These are phyloP conservation scores for Periconia digitata DNA, from an alignment of 2,329 filamentous ascomycete genomes.

Conservation along the genomic window DNA sequence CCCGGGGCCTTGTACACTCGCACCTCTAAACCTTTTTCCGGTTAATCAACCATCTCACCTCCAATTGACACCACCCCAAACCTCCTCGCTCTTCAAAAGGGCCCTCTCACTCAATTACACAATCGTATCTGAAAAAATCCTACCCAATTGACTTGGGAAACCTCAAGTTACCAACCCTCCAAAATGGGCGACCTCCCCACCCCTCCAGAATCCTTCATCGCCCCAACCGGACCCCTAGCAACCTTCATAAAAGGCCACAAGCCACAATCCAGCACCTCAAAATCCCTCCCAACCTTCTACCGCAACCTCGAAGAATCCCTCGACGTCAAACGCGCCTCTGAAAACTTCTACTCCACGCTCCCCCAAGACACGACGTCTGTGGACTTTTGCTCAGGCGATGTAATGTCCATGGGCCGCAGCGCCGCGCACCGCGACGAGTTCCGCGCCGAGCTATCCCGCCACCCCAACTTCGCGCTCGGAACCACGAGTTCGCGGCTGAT, in stretches of 20 bases:
- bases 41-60: too few species aligned
- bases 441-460: slow-evolving; percentile 44
- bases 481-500: slow-evolving; percentile 60
- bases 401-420: not conserved
- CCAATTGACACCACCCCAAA: too few species aligned
- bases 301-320: slow-evolving; percentile 22
- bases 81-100: too few species aligned
- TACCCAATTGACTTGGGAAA: too few species aligned
- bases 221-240: not conserved
- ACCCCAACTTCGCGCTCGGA: slow-evolving; percentile 40
- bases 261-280: not conserved
- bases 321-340: slow-evolving; percentile 18
- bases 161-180: too few species aligned
- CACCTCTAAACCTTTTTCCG: too few species aligned
- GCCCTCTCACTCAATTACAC: too few species aligned
- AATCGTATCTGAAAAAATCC: too few species aligned
- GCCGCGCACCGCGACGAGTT: slow-evolving; percentile 47
- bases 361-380: slow-evolving; percentile 23
- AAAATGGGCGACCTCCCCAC: not conserved
- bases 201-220: not conserved
- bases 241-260: slow-evolving; percentile 1
- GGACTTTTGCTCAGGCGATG: not conserved
- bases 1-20: too few species aligned
- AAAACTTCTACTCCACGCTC: slow-evolving; percentile 13
- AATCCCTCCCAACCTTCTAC: slow-evolving; percentile 4